phyloP scores from a whole-genome alignment of 2,329 filamentous ascomycete species.

The Acephala macrosclerotiorum region DNA sequence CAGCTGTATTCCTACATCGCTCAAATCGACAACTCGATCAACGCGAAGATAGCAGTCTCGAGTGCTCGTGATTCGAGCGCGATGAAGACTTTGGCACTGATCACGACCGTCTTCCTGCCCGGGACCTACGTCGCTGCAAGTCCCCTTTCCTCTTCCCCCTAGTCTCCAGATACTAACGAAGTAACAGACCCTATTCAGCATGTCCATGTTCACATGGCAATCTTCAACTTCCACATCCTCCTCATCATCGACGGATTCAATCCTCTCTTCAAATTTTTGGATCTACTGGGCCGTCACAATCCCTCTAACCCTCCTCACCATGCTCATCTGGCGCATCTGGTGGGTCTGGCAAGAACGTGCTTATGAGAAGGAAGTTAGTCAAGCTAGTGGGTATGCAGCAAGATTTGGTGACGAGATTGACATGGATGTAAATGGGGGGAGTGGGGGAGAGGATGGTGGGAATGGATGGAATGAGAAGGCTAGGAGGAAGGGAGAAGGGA shows the following conservation, averaged over 20 bases:
- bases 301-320: neutral
- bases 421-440: too few relatives aligned
- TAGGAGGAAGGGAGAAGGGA: neutral
- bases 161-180: neutral
- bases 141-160: neutral
- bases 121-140: conserved; percentile 61
- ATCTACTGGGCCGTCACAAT: neutral
- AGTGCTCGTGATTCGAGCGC: conserved; percentile 16
- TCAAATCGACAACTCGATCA: conserved; percentile 18
- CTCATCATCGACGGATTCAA: neutral
- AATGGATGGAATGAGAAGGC: too few relatives aligned
- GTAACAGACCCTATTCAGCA: neutral
- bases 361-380: neutral
- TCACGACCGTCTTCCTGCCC: conserved; percentile 59
- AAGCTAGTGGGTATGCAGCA: neutral
- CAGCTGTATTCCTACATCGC: conserved; percentile 11
- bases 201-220: neutral
- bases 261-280: neutral
- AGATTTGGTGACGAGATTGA: too few relatives aligned
- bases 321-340: conserved; percentile 7
- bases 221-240: neutral
- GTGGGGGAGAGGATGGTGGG: too few relatives aligned
- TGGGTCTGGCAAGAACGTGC: conserved; percentile 3
- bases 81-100: conserved; percentile 20
- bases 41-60: conserved; percentile 17